These are phyloP conservation scores for Chaetoscypha palmicola DNA, from an alignment of 2,329 filamentous ascomycete species.

Conservation along the genomic window DNA sequence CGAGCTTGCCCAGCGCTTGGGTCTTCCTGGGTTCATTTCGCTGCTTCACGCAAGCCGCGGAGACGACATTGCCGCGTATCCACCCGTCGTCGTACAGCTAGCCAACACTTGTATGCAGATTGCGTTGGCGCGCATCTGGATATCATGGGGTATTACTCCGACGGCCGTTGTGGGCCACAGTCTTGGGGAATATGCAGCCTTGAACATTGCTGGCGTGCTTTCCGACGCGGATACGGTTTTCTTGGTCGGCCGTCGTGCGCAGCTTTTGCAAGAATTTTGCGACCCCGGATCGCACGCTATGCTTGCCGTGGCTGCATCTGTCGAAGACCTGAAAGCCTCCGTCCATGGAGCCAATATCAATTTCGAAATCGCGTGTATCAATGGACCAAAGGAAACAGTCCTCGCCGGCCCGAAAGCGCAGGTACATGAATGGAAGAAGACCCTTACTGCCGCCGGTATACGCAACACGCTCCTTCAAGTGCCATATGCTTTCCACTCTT, in stretches of 20 bases:
- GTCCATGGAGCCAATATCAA: too few relatives aligned
- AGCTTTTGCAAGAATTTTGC: conserved; percentile 57
- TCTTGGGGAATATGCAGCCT: conserved; percentile 66
- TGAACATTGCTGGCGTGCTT: conserved; percentile 64
- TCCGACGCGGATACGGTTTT: conserved; percentile 65
- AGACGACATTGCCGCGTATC: conserved; percentile 37
- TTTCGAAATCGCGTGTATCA: conserved; percentile 26
- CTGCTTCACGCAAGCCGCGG: conserved; percentile 10
- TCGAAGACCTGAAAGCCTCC: conserved; percentile 44
- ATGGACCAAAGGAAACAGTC: conserved; percentile 43
- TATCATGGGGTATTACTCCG: conserved; percentile 46
- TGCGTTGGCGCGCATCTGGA: conserved; percentile 48
- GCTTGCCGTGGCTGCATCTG: conserved; percentile 48
- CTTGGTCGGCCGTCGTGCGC: conserved; percentile 60
- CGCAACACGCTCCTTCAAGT: conserved; percentile 56
- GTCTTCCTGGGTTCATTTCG: conserved; percentile 27
- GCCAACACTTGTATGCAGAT: conserved; percentile 45
- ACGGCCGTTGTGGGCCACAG: conserved; percentile 53
- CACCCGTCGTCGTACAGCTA: conserved; percentile 43
- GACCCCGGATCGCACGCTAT: conserved; percentile 58
- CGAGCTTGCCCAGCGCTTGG: conserved; percentile 8
- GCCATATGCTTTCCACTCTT: conserved; percentile 59
- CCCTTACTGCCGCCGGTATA: conserved; percentile 43
- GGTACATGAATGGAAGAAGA: conserved; percentile 42
- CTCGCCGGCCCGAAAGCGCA: conserved; percentile 49